A percentile compares a stretch with the other conserved stretches of the same genome.
phyloP scores from a whole-genome alignment of 352 stramenopile species.

The Phytophthora citrophthora region DNA sequence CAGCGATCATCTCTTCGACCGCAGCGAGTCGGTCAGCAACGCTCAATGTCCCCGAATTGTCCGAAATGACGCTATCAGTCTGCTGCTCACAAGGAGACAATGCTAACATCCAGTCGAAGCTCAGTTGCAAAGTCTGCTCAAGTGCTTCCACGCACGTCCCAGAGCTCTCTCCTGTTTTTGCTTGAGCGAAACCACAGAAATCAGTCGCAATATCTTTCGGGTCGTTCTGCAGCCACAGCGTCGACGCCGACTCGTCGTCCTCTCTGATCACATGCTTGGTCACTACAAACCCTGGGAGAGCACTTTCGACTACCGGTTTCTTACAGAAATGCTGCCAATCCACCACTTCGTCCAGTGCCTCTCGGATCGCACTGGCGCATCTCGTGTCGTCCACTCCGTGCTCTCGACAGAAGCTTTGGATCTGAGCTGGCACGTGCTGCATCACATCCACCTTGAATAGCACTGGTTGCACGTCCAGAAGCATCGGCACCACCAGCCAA shows the following conservation, averaged over 20 bases:
- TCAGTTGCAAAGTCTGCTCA: conserved; percentile 22
- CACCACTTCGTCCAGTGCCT: conserved; percentile 38
- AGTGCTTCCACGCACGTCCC: conserved; percentile 29
- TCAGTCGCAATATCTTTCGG: conserved; percentile 46
- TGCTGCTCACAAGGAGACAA: conserved; percentile 30
- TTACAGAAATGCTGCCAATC: conserved; percentile 38
- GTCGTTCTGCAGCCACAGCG: conserved; percentile 47
- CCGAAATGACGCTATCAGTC: neutral
- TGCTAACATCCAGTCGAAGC: conserved; percentile 51
- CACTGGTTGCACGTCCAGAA: conserved; percentile 61
- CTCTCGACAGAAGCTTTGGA: conserved; percentile 47
- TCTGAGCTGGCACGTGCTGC: conserved; percentile 28
- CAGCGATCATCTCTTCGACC: conserved; percentile 35
- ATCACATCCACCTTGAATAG: conserved; percentile 45
- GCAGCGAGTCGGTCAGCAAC: conserved; percentile 20
- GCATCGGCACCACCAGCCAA: conserved; percentile 45
- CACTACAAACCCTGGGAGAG: conserved; percentile 44
- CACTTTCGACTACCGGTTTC: neutral
- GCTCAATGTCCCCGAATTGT: neutral
- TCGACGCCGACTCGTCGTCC: neutral
- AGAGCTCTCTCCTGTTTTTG: neutral
- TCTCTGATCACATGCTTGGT: conserved; percentile 43
- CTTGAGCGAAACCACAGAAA: conserved; percentile 44
- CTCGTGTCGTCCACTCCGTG: conserved; percentile 35
- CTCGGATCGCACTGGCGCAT: conserved; percentile 29